These are phyloP conservation scores for Trichomonas gallinae DNA, from an alignment of 208 protist species.

Conservation along the genomic window DNA sequence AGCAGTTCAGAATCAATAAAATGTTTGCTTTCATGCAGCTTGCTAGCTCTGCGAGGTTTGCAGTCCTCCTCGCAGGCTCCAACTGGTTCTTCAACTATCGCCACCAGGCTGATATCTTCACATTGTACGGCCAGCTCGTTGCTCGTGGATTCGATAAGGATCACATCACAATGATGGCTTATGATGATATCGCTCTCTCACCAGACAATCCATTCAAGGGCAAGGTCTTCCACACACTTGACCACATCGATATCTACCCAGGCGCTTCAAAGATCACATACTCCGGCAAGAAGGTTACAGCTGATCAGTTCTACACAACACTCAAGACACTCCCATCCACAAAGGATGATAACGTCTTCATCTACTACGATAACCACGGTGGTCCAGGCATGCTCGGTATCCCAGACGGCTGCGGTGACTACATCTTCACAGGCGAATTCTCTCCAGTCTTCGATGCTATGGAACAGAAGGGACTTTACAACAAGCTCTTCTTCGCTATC, in stretches of 20 bases:
- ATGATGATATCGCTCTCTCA: conserved; percentile 44
- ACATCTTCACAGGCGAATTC: conserved; percentile 25
- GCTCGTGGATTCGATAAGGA: conserved; percentile 23
- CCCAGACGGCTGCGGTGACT: neutral
- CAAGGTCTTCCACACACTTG: conserved; percentile 37
- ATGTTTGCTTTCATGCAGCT: neutral
- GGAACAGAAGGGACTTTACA: conserved; percentile 26
- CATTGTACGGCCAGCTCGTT: conserved; percentile 35
- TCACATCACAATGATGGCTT: conserved; percentile 39
- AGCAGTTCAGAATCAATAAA: neutral
- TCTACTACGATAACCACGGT: conserved; percentile 44
- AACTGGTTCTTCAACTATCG: conserved; percentile 45
- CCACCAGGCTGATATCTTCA: conserved; percentile 48
- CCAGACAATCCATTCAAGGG: conserved; percentile 35
- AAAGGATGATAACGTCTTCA: conserved; percentile 31
- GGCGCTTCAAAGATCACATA: conserved; percentile 32
- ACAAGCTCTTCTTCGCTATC: conserved; percentile 42
- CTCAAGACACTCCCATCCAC: conserved; percentile 28
- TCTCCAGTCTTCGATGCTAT: conserved; percentile 26
- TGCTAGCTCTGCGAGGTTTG: conserved; percentile 30
- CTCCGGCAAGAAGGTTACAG: conserved; percentile 28
- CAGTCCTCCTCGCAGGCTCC: conserved; percentile 43
- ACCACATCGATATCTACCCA: conserved; percentile 33
- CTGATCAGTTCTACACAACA: conserved; percentile 31
- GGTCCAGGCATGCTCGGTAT: conserved; percentile 28